Base-by-base conservation (phyloP, 768 basidiomycete genomes). In the Vararia minispora region DNA sequence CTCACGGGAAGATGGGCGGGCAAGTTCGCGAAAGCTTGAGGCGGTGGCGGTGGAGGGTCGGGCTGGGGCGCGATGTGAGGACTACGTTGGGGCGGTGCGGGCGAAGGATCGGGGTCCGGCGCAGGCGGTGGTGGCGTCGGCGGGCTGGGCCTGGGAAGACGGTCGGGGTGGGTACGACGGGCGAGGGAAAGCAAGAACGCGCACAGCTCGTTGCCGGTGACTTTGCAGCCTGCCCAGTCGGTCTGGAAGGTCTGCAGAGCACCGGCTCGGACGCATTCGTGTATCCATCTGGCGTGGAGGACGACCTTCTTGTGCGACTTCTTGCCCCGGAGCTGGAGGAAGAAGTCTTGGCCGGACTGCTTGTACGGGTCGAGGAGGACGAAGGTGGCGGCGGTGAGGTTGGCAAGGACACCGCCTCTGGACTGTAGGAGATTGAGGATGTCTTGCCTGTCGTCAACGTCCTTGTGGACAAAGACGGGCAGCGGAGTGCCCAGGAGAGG, bases 261-360 rank as follows among this genome's bases (percentile, higher is more conserved):
- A 35, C 73, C 70, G 5, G 68, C 60, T 48, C 77, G 74, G 49
- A 90, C 65, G 49, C 87, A 90, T 52, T 85, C 80, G 34, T 71
- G 69, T 16, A 86, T 69, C 87, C 87, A 90, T 32, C 72, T 70
- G 4, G 72, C 68, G 49, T 74, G 68, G 6, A 90, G 71, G 2
- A 90, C 73, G 31, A 87, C 63, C 56, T 88, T 88, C n/a, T n/a
- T n/a, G n/a, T n/a, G n/a, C 28, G 72, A 75, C 58, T 84, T 87
- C 59, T 87, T 88, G 31, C 72, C 70, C 1, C 70, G 72, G 56
- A 85, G 88, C 51, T 86, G 82, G 30, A 82, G 72, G 57, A 74
- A 87, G 3, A 90, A 57, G 50, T 76, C 86, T 54, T 88, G 85
- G 3, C 87, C 87, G 5, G 83, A 82, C 36, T 74, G 66, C 48